phyloP scores from a whole-genome alignment of 768 basidiomycete genomes.

The Suillus occidentalis region DNA sequence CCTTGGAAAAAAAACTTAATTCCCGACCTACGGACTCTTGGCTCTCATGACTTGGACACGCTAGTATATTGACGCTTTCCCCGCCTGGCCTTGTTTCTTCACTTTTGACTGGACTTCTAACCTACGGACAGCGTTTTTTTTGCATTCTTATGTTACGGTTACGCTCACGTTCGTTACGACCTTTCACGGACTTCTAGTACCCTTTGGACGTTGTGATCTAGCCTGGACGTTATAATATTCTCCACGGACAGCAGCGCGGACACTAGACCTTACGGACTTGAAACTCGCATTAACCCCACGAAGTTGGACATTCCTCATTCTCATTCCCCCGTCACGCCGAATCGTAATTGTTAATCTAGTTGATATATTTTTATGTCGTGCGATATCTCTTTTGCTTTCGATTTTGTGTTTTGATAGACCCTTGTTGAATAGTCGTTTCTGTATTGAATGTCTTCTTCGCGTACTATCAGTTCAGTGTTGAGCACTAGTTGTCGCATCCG shows the following conservation, averaged over 20 bases:
- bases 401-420: conserved; percentile 9
- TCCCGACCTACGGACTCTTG: conserved; percentile 5
- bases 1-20: background rate
- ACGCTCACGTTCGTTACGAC: conserved; percentile 27
- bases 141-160: conserved; percentile 8
- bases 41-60: background rate
- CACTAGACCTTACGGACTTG: conserved; percentile 27
- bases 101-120: conserved; percentile 23
- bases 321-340: background rate
- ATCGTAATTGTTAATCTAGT: conserved; percentile 30
- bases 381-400: conserved; percentile 12
- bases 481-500: conserved; percentile 6
- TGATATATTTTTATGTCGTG: conserved; percentile 26
- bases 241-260: conserved; percentile 20
- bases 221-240: conserved; percentile 7
- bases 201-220: conserved; percentile 15
- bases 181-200: conserved; percentile 20
- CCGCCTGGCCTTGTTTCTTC: background rate
- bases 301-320: conserved; percentile 7
- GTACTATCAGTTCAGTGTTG: background rate
- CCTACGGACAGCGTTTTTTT: conserved; percentile 11
- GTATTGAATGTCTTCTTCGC: conserved; percentile 7
- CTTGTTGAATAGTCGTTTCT: conserved; percentile 1
- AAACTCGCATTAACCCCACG: conserved; percentile 12
- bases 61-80: conserved; percentile 2